Evolutionary conservation across 2,329 filamentous ascomycete species (phyloP), one percentile per base, ranked within the genome.

Genomic region (Basipetospora chlamydospora): DNA sequence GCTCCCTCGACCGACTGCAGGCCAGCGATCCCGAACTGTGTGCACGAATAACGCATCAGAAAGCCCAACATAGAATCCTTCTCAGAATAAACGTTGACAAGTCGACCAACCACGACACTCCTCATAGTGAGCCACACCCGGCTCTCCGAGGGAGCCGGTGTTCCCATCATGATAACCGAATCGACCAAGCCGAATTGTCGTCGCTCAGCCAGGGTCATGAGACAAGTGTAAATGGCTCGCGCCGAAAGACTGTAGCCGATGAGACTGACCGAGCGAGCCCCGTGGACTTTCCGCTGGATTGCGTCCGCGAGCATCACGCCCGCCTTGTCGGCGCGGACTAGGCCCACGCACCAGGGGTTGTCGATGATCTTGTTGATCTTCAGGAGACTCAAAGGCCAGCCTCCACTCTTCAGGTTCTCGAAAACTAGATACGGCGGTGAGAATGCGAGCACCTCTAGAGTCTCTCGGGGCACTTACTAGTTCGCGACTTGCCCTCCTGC

Each of bases 61-160:
- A 95, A 93, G 1, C 77, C 86, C 3, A 96, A 74, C 17, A 95
- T 76, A 45, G 84, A 86, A 54, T 96, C 88, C 32, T 84, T 82
- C 35, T 80, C 76, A 1, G 83, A 92, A 53, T 79, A 95, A 3
- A 90, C 85, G 47, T 95, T 96, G 49, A 95, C 69, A n/a, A 95
- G 64, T 16, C 86, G 74, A 0, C 87, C 86, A 28, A 75, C 70
- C 4, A 93, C 84, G 3, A 88, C 81, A 40, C 74, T 79, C 43
- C 82, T 77, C 50, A 94, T 69, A 5, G 74, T 67, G 20, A 80
- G 66, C 87, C 88, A 95, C 37, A 82, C 75, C 6, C 68, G 64
- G 2, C 67, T 68, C 16, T 80, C 70, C 2, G 80, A 75, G 0
- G 87, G 84, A 5, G 78, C 77, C 0, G 88, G 86, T 0, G 81